Base-by-base conservation (phyloP, 257 asterid genomes). In the Leonotis leonurus region DNA sequence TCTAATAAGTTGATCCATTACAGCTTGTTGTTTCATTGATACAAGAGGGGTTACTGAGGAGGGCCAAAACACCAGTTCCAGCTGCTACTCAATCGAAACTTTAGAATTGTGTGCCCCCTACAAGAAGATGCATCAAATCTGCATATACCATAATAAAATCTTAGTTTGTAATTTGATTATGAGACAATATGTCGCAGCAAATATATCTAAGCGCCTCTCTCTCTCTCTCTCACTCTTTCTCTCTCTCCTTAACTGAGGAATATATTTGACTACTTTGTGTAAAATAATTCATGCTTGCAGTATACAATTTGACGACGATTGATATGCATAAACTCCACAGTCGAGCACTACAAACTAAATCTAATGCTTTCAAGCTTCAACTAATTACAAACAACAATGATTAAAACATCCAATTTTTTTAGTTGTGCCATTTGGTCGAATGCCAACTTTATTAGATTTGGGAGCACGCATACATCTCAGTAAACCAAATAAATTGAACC, bases 11-110 rank as follows among this genome's bases (percentile, higher is more conserved):
- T 64, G 62, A 35, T 66, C 50, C n/a, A 39, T 43, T 45, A 25
- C 88, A 89, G 96, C 88, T 89, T 71, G 86, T 77, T 57, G 89
- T 67, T 67, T 70, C 99, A 30, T 62, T 82, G 79, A 82, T 89
- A 25, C 97, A 92, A 89, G 99, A 92, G 75, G 97, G 91, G 39
- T 63, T 92, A 58, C n/a, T 89, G 72, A 78, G 99, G 82, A 81
- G 51, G 67, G 78, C 64, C 53, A 71, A 58, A 56, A 29, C 56
- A 43, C 60, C 81, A 68, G 75, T 60, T 54, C 56, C 80, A 48
- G 65, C 70, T 54, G 56, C 55, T 52, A 55, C 53, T 39, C 64
- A 63, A 60, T 72, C 96, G 3, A 91, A 88, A 75, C 69, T 91
- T 62, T 91, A 65, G 67, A 25, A 12, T 14, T 7, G 13, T 9